phyloP scores from a whole-genome alignment of 768 basidiomycete species.

The Lanmaoa pseudosensibilis region DNA sequence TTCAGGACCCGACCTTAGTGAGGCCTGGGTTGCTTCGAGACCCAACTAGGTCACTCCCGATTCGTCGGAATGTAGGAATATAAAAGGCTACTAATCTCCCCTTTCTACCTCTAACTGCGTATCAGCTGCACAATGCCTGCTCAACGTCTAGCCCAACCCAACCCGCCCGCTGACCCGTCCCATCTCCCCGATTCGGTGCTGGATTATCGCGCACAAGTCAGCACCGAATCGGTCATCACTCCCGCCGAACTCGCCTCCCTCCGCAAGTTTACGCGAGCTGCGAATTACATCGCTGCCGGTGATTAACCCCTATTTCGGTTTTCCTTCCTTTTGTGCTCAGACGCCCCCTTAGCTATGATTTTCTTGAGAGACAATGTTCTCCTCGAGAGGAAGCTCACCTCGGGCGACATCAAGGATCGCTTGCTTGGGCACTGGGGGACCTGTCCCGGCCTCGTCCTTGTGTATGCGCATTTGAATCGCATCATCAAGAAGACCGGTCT shows the following conservation, averaged over 20 bases:
- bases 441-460: slow-evolving; percentile 73
- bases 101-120: background rate
- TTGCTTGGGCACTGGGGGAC: slow-evolving; percentile 86
- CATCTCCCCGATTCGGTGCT: slow-evolving; percentile 59
- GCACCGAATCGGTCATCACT: slow-evolving; percentile 48
- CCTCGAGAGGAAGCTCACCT: slow-evolving; percentile 55
- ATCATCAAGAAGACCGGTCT: slow-evolving; percentile 59
- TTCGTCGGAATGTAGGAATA: background rate
- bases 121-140: slow-evolving; percentile 48
- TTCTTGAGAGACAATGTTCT: slow-evolving; percentile 76
- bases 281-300: slow-evolving; percentile 73
- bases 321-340: background rate
- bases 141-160: slow-evolving; percentile 55
- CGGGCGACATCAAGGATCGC: slow-evolving; percentile 76
- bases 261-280: slow-evolving; percentile 56
- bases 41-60: background rate
- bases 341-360: slow-evolving; percentile 63
- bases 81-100: background rate
- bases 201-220: slow-evolving; percentile 47
- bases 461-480: slow-evolving; percentile 69
- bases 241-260: slow-evolving; percentile 51
- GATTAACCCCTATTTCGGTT: slow-evolving; percentile 11
- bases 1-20: too few relatives aligned
- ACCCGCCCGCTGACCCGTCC: slow-evolving; percentile 71
- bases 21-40: too few relatives aligned